Conservation (phyloP, 2,329 filamentous ascomycete genomes). For the Fusarium nodosum region DNA sequence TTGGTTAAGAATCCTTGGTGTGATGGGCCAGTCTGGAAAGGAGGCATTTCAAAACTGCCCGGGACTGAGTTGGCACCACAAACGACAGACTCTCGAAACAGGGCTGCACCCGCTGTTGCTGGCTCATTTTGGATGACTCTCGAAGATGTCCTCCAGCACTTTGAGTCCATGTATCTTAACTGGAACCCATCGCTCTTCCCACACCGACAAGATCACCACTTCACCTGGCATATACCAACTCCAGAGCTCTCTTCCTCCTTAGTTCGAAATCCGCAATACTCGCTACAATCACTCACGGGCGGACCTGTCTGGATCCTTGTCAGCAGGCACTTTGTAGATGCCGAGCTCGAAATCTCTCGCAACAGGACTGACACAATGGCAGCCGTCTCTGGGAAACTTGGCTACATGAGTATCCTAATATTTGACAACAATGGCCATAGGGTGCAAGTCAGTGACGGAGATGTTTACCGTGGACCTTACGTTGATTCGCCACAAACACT, state of each 20-base stretch:
- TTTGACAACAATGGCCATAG: constrained; percentile 79
- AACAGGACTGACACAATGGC: constrained; percentile 58
- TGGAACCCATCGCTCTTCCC: constrained; percentile 92
- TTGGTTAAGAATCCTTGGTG: constrained; percentile 98
- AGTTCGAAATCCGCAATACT: constrained; percentile 78
- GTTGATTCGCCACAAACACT: constrained; percentile 95
- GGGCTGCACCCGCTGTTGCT: constrained; percentile 52
- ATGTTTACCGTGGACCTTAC: constrained; percentile 82
- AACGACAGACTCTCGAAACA: constrained; percentile 22
- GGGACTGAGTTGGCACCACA: not conserved
- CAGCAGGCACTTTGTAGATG: constrained; percentile 85
- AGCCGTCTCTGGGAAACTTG: constrained; percentile 68
- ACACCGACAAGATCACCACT: constrained; percentile 89
- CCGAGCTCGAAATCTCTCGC: constrained; percentile 69
- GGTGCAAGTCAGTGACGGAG: constrained; percentile 80
- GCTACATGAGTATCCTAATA: constrained; percentile 89
- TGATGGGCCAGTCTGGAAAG: constrained; percentile 81
- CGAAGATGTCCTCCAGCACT: constrained; percentile 89
- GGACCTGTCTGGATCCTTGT: constrained; percentile 86
- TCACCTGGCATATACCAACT: constrained; percentile 79
- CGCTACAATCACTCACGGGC: constrained; percentile 69
- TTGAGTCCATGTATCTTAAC: constrained; percentile 96
- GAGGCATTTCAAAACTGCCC: constrained; percentile 23
- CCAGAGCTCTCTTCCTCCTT: constrained; percentile 67
- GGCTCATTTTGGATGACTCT: constrained; percentile 96